Evolutionary conservation across 2,329 filamentous ascomycete genomes (phyloP).

Genomic region (Aspergillus pseudotamarii): DNA sequence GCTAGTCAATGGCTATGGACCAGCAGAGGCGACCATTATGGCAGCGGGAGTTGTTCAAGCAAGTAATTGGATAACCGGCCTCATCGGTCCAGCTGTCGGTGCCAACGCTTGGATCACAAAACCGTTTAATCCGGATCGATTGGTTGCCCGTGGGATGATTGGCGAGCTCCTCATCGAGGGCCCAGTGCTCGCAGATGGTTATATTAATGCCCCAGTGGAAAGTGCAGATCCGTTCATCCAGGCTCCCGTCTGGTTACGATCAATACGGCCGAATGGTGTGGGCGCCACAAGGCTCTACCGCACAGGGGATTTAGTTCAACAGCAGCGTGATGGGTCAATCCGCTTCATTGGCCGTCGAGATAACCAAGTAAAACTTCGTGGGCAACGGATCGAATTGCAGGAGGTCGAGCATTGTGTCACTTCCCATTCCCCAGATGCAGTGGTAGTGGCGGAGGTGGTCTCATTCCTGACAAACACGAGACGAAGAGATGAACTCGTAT

Average conservation of each 20-base stretch:
- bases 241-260: neutral
- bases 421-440: neutral
- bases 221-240: neutral
- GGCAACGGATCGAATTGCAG: neutral
- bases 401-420: neutral
- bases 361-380: neutral
- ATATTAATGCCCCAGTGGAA: conserved; percentile 4
- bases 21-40: neutral
- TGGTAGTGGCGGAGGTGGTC: neutral
- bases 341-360: neutral
- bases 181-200: conserved; percentile 6
- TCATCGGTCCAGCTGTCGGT: too few species aligned
- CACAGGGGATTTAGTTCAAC: neutral
- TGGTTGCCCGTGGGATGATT: neutral
- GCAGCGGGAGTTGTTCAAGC: too few species aligned
- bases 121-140: neutral
- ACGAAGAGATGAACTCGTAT: too few species aligned
- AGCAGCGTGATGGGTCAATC: neutral
- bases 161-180: conserved; percentile 15
- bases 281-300: neutral
- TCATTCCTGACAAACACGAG: neutral
- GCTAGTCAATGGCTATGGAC: neutral
- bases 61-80: too few species aligned
- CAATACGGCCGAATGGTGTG: neutral
- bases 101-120: neutral